Conservation (phyloP, 2,329 filamentous ascomycete species). For the Xylaria digitata region DNA sequence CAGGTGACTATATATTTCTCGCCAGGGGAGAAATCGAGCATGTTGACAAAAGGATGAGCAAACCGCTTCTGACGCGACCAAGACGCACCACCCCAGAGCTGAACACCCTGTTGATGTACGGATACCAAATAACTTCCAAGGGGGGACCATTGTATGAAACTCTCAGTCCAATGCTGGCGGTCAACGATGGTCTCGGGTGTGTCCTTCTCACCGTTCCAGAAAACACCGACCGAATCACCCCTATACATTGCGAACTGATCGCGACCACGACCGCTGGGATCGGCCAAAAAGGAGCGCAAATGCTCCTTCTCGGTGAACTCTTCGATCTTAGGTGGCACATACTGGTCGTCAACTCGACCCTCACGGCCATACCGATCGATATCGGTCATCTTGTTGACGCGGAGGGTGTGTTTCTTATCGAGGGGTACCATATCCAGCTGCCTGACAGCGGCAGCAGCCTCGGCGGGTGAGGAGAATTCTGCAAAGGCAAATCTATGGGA, state of each 20-base stretch:
- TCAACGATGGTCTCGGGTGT: conserved; percentile 89
- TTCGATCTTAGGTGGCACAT: conserved; percentile 82
- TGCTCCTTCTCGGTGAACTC: conserved; percentile 94
- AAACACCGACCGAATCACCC: conserved; percentile 90
- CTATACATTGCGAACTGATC: conserved; percentile 97
- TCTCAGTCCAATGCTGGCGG: conserved; percentile 96
- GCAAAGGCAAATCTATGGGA: conserved; percentile 87
- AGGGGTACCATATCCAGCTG: conserved; percentile 86
- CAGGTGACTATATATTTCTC: conserved; percentile 97
- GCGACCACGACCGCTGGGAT: conserved; percentile 80
- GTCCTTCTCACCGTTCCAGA: conserved; percentile 98
- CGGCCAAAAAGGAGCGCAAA: conserved; percentile 90
- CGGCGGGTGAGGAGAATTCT: conserved; percentile 90
- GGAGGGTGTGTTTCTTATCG: conserved; percentile 95
- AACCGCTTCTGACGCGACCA: conserved; percentile 95
- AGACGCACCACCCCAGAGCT: conserved; percentile 91
- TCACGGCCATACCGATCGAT: conserved; percentile 96
- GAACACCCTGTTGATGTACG: conserved; percentile 94
- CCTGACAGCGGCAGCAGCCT: conserved; percentile 90
- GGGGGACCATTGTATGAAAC: conserved; percentile 98
- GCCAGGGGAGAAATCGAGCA: conserved; percentile 92
- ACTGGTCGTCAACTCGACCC: conserved; percentile 92
- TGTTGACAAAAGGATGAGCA: conserved; percentile 93
- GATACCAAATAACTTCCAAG: conserved; percentile 94
- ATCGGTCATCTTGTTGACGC: conserved; percentile 98